Base-by-base conservation (phyloP, 495 filamentous ascomycete species). In the Neurospora africana region DNA sequence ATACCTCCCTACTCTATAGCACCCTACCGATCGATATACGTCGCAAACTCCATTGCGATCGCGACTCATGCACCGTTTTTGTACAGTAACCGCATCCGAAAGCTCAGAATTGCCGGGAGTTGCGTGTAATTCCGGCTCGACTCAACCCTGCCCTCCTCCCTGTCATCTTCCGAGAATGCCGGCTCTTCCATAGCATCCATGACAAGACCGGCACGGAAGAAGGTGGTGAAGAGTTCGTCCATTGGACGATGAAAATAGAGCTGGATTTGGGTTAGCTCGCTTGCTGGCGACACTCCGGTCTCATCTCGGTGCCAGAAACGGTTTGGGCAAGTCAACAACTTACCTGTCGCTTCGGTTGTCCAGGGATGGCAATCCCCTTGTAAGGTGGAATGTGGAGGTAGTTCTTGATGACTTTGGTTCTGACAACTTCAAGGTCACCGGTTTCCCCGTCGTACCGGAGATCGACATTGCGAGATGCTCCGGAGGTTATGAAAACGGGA, bases 141-240 rank as follows among this genome's bases (percentile, higher is more conserved):
- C 41, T 81, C 75, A 8, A 79, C 40, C 58, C 77, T 76, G 13
- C 74, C 69, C 19, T 73, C 67, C 15, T 53, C 65, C 3, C 11
- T 27, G 47, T 80, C 76, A 15, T 74, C 78, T 10, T 75, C 71
- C 9, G 76, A 74, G 67, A 84, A 83, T 0, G 79, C 79, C 17
- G 81, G 79, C 74, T 84, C 83, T 53, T 84, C 82, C 68, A 84
- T 73, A 10, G 76, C 81, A 68, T 84, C 83, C 78, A 84, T 75
- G 68, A 81, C 79, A 23, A 84, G 71, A 1, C 78, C 79, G 17
- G 65, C 70, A 38, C 70, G 72, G 78, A 84, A 83, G 69, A 84
- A 84, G 30, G 70, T 71, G n/a, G 69, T 70, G 17, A 84, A 76
- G 5, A 84, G 76, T 53, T 84, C 82, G 27, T 81, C 77, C 30